phyloP scores from a whole-genome alignment of 176 grass and related monocot species.

The Pharus latifolius region DNA sequence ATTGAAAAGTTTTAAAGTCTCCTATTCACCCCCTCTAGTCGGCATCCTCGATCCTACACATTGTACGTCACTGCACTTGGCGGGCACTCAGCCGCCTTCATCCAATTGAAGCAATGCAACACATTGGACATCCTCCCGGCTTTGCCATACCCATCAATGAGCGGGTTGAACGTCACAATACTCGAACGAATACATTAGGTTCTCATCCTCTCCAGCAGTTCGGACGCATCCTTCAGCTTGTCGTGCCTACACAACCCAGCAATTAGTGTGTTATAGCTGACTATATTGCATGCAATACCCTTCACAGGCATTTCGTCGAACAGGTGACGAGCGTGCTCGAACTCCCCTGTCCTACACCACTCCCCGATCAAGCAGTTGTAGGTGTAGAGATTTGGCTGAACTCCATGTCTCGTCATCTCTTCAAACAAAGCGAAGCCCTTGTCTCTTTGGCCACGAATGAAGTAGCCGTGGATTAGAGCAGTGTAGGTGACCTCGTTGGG shows the following conservation, averaged over 20 bases:
- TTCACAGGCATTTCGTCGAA: slow-evolving; percentile 60
- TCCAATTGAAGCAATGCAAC: slow-evolving; percentile 38
- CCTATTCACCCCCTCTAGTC: too few species aligned
- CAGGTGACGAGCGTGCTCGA: slow-evolving; percentile 23
- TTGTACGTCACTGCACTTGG: slow-evolving; percentile 57
- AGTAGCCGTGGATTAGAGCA: slow-evolving; percentile 51
- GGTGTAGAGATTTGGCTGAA: slow-evolving; percentile 47
- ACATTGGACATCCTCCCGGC: slow-evolving; percentile 48
- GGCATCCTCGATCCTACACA: too few species aligned
- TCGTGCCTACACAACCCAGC: slow-evolving; percentile 33
- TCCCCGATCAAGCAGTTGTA: slow-evolving; percentile 53
- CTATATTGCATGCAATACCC: slow-evolving; percentile 36
- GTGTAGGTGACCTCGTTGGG: slow-evolving; percentile 67
- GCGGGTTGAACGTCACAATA: slow-evolving; percentile 57
- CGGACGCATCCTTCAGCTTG: slow-evolving; percentile 29
- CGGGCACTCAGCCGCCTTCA: slow-evolving; percentile 29
- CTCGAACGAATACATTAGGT: slow-evolving; percentile 37
- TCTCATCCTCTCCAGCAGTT: slow-evolving; percentile 38
- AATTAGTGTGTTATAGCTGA: slow-evolving; percentile 51
- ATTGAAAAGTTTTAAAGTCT: too few species aligned
- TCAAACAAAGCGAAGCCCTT: slow-evolving; percentile 35
- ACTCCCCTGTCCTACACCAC: slow-evolving; percentile 27
- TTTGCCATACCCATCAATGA: slow-evolving; percentile 54
- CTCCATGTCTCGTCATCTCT: slow-evolving; percentile 34
- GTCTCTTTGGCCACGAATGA: slow-evolving; percentile 14